These are phyloP conservation scores for Talaromyces adpressus DNA, from an alignment of 495 filamentous ascomycete genomes.

Conservation along the genomic window DNA sequence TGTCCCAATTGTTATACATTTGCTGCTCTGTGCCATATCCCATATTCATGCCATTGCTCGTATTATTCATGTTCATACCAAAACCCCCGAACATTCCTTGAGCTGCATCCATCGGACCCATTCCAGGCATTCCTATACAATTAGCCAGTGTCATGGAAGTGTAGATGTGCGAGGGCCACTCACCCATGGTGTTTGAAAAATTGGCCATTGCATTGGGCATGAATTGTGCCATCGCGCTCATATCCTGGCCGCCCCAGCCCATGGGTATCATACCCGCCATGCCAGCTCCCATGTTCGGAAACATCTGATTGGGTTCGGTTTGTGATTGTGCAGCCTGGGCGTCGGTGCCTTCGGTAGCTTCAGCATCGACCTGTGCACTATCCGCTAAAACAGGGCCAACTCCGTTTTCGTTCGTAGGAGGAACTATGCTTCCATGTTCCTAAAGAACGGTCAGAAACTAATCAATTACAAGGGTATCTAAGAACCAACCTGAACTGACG, in stretches of 20 bases:
- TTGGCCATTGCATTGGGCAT: constrained; percentile 71
- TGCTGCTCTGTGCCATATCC: constrained; percentile 61
- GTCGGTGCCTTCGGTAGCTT: constrained; percentile 10
- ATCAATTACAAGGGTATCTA: not conserved
- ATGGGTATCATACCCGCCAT: constrained; percentile 51
- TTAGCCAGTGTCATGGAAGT: not conserved
- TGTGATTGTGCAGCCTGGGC: constrained; percentile 19
- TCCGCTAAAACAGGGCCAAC: constrained; percentile 10
- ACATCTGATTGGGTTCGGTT: constrained; percentile 12
- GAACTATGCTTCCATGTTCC: not conserved
- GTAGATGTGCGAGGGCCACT: constrained; percentile 23
- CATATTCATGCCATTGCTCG: constrained; percentile 78
- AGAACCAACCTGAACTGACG: constrained; percentile 6
- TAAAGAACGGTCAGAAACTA: not conserved
- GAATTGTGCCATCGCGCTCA: constrained; percentile 67
- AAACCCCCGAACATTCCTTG: constrained; percentile 86
- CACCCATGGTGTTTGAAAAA: constrained; percentile 73
- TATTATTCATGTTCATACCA: constrained; percentile 88
- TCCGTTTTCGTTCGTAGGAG: constrained; percentile 7
- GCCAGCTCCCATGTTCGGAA: constrained; percentile 22
- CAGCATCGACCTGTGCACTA: constrained; percentile 13
- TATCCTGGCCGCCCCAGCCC: constrained; percentile 58
- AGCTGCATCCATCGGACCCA: constrained; percentile 83
- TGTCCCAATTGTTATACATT: constrained; percentile 60
- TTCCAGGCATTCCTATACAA: constrained; percentile 60